Base-by-base conservation (phyloP, 1,139 yeast species). In the Nakaseomyces delphensis region DNA sequence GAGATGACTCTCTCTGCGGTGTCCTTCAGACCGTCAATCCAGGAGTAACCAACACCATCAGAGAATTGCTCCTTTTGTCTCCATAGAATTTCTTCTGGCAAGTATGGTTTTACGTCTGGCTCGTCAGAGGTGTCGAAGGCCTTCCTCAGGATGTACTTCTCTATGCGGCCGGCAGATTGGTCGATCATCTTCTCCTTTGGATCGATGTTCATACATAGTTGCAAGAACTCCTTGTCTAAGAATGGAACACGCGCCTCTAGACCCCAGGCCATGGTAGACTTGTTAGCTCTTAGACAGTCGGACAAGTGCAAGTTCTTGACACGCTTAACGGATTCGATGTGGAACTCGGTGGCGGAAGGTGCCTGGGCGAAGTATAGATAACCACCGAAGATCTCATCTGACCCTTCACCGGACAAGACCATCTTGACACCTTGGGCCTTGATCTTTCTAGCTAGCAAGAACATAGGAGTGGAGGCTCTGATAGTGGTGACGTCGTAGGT, bases 191-290 rank as follows among this genome's bases (percentile, higher is more conserved):
- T 93, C 60, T 91, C 96, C 55, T 76, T 75, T 52, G 99, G 97
- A 67, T 83, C 81, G 62, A 91, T 83, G 81, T 83, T 82, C 96
- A 91, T 83, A 67, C 94, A 79, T 40, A 85, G 80, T 59, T 89
- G 87, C 67, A 91, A 73, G 76, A 91, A 91, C 63, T 81, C 76
- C 70, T 80, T 85, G 68, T 91, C 99, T 69, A 91, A 77, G 82
- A 91, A 91, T 53, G 99, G 99, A 56, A 91, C 98, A 70, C 99
- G 84, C 48, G 98, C 98, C 72, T 91, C 99, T 54, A 91, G 77
- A 66, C 99, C 99, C 99, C 99, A 91, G 33, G 99, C 98, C 96
- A 91, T 85, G 49, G 99, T 91, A 28, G 97, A 89, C 71, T 91
- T 91, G 85, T 91, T 91, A 54, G 99, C 99, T 68, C 99, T 83